A percentile compares a stretch with the other conserved stretches of the same genome.
These are phyloP conservation scores for Mycena crocata DNA, from an alignment of 768 basidiomycete species.

Conservation along the genomic window DNA sequence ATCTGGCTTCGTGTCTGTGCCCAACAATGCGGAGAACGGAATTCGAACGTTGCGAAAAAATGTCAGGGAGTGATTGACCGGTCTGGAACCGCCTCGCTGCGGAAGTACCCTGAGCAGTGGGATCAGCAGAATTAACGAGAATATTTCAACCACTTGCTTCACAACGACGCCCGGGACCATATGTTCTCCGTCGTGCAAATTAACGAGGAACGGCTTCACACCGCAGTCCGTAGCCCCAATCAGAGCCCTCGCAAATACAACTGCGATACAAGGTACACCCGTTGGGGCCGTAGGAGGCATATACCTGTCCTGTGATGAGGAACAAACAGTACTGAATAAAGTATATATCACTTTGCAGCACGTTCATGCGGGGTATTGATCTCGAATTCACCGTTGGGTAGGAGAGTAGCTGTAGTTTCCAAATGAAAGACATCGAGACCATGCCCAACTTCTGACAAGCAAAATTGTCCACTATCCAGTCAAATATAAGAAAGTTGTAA, in stretches of 20 bases:
- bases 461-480: slow-evolving; percentile 3
- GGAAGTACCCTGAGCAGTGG: neutral
- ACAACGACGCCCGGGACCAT: neutral
- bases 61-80: neutral
- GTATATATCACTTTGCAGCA: neutral
- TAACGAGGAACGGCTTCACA: neutral
- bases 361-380: neutral
- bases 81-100: neutral
- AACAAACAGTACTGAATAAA: neutral
- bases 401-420: neutral
- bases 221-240: neutral
- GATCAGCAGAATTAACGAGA: neutral
- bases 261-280: neutral
- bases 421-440: slow-evolving; percentile 5
- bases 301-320: neutral
- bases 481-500: neutral
- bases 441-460: slow-evolving; percentile 1
- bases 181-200: neutral
- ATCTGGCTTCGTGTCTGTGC: neutral
- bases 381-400: neutral
- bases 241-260: neutral
- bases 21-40: neutral
- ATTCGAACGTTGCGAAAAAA: neutral
- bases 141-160: neutral
- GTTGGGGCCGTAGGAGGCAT: slow-evolving; percentile 1